Percentiles rank a stretch among this genome's conserved stretches.
These are phyloP conservation scores for Arthromyces matolae DNA, from an alignment of 768 basidiomycete genomes.

Conservation along the genomic window DNA sequence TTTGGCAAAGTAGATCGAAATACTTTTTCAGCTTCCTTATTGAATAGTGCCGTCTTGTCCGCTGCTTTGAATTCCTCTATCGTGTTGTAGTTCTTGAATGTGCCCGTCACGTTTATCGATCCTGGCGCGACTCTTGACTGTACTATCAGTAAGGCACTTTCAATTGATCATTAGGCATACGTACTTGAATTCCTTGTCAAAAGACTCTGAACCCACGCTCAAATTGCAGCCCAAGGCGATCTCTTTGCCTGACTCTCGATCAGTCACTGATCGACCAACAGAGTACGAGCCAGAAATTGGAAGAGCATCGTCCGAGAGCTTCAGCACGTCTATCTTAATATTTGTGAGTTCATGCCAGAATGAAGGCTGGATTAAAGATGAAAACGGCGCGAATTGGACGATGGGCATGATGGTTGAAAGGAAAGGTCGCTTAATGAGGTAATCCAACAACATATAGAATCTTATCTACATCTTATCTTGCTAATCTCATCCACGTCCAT, in stretches of 20 bases:
- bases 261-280: conserved; percentile 65
- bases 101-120: conserved; percentile 54
- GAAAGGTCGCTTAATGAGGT: not conserved
- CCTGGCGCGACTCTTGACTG: conserved; percentile 42
- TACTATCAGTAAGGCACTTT: too few relatives aligned
- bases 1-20: not conserved
- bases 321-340: conserved; percentile 88
- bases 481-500: not conserved
- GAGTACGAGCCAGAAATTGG: conserved; percentile 66
- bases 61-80: conserved; percentile 93
- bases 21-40: conserved; percentile 61
- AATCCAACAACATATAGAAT: not conserved
- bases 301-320: conserved; percentile 70
- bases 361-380: conserved; percentile 81
- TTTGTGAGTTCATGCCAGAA: conserved; percentile 92
- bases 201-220: conserved; percentile 61
- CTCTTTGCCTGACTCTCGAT: conserved; percentile 72
- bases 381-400: conserved; percentile 87
- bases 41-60: conserved; percentile 86
- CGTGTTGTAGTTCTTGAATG: conserved; percentile 93
- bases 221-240: conserved; percentile 71
- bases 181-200: conserved; percentile 47
- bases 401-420: conserved; percentile 41
- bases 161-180: conserved; percentile 10
- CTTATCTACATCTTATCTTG: conserved; percentile 9